phyloP scores from a whole-genome alignment of 2,329 filamentous ascomycete genomes.

The Fonsecaea nubica region DNA sequence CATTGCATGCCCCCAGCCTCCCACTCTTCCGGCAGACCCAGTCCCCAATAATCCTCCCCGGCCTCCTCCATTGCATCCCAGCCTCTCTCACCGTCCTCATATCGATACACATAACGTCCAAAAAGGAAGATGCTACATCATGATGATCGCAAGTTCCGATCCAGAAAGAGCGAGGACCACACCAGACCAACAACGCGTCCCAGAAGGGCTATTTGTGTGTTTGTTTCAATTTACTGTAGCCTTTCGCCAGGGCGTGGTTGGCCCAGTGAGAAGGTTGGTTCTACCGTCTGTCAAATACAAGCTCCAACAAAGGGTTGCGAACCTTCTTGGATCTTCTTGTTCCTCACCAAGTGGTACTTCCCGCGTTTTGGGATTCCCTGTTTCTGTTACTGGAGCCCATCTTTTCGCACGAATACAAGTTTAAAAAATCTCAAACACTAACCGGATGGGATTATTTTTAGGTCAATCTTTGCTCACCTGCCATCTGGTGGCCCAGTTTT shows the following conservation, averaged over 20 bases:
- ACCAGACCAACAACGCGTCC: not conserved
- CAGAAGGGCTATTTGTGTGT: not conserved
- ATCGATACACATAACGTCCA: not conserved
- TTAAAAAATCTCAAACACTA: not conserved
- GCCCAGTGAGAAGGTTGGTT: not conserved
- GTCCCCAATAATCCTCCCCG: not conserved
- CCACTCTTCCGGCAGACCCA: not conserved
- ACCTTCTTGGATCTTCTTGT: slow-evolving; percentile 1
- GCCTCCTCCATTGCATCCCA: not conserved
- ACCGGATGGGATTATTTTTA: slow-evolving; percentile 5
- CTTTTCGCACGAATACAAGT: not conserved
- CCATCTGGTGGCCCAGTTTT: not conserved
- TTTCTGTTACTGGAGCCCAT: not conserved
- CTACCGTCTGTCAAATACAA: not conserved
- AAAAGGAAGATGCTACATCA: not conserved
- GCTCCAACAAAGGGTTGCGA: not conserved
- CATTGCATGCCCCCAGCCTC: not conserved
- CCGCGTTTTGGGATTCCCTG: not conserved
- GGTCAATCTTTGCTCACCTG: not conserved
- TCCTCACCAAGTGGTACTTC: not conserved
- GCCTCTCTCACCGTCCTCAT: not conserved
- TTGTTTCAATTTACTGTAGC: not conserved
- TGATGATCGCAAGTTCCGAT: not conserved
- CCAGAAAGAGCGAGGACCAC: slow-evolving; percentile 1
- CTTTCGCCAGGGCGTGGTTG: not conserved